Percentiles rank a stretch among this genome's conserved stretches.
phyloP scores from a whole-genome alignment of 73 alveolate species.

The Uronychia setigera region DNA sequence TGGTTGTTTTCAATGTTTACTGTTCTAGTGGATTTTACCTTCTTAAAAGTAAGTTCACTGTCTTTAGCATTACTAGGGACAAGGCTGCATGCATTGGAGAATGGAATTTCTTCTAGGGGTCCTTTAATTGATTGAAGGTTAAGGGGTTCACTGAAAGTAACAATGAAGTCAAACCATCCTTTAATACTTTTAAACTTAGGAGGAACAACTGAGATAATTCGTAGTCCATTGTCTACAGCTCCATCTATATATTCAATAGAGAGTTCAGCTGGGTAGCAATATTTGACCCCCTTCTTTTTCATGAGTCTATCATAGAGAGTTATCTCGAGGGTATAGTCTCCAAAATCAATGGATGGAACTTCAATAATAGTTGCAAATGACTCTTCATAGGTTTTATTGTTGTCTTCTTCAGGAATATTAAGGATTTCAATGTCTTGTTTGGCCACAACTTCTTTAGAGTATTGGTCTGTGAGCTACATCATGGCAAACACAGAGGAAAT shows the following conservation, averaged over 20 bases:
- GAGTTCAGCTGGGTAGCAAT: not conserved
- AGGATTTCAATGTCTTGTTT: not conserved
- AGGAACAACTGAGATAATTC: not conserved
- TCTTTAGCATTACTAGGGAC: not conserved
- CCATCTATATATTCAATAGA: not conserved
- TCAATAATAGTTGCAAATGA: not conserved
- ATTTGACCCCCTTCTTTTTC: not conserved
- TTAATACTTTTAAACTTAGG: not conserved
- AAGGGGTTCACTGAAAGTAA: not conserved
- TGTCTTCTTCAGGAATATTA: not conserved
- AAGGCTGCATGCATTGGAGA: not conserved
- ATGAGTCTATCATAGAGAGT: not conserved
- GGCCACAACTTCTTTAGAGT: not conserved
- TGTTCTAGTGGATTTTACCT: not conserved
- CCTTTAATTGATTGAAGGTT: not conserved
- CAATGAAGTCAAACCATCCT: not conserved
- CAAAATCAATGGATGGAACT: not conserved
- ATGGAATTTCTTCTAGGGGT: not conserved
- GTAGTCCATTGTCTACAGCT: not conserved
- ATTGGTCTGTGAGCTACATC: not conserved
- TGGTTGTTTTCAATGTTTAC: not conserved
- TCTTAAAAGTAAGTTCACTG: not conserved
- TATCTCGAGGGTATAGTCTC: not conserved
- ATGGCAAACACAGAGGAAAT: not conserved
- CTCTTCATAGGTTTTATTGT: not conserved